These are phyloP conservation scores for Fraxinus pennsylvanica DNA, from an alignment of 257 asterid genomes.

Conservation along the genomic window DNA sequence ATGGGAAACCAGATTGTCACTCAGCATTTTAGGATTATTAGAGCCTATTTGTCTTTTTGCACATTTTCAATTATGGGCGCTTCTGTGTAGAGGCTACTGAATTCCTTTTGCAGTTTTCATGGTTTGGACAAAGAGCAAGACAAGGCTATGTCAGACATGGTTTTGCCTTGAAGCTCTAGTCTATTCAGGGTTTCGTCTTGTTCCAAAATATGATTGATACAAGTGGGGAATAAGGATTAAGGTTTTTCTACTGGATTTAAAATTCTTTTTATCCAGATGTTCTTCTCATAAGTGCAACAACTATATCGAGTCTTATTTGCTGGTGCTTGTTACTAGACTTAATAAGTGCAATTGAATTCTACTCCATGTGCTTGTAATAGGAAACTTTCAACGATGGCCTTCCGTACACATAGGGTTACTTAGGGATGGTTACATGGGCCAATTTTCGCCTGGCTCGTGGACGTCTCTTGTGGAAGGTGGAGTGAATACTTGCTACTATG, in stretches of 20 bases:
- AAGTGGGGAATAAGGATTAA: neutral
- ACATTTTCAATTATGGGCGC: neutral
- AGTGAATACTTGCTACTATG: no score
- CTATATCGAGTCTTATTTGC: neutral
- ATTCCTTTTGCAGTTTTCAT: neutral
- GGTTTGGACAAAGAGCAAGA: neutral
- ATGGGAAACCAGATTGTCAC: neutral
- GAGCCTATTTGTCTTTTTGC: neutral
- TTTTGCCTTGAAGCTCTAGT: constrained; percentile 1
- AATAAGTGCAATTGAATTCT: no score
- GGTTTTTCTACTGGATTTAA: neutral
- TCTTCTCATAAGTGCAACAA: neutral
- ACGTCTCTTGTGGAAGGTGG: no score
- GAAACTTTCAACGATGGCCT: no score
- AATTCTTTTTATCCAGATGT: neutral
- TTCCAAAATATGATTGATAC: neutral
- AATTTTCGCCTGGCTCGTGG: no score
- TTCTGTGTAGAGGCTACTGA: neutral
- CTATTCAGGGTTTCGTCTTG: neutral
- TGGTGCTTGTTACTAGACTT: no score
- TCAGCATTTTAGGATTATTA: neutral
- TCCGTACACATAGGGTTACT: no score
- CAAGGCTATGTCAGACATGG: neutral
- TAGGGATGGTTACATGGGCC: no score
- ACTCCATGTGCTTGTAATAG: no score